A percentile compares a stretch with the other conserved stretches of the same genome.
Conservation (phyloP, 192 early-diverging fungal genomes). For the Globomyces pollinis-pini region DNA sequence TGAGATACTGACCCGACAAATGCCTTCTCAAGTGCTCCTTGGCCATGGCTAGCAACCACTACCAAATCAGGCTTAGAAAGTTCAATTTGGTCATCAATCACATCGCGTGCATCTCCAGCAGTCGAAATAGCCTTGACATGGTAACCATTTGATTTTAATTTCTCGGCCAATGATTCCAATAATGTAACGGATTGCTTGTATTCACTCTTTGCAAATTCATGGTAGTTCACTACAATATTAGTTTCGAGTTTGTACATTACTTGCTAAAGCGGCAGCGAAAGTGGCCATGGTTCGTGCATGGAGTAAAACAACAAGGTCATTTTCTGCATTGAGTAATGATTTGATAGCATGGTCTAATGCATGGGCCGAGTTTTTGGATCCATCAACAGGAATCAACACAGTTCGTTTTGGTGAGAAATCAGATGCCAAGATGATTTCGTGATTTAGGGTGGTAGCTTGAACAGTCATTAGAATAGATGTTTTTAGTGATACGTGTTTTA, state of each 20-base stretch:
- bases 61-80: background rate
- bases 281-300: background rate
- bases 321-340: background rate
- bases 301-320: background rate
- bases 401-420: background rate
- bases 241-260: background rate
- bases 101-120: background rate
- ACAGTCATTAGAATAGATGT: too few relatives aligned
- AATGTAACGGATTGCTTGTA: background rate
- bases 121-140: conserved; percentile 22
- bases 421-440: too few relatives aligned
- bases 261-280: background rate
- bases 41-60: background rate
- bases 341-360: background rate
- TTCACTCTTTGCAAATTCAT: too few relatives aligned
- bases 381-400: background rate
- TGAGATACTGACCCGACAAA: conserved; percentile 4
- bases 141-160: background rate
- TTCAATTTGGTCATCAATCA: background rate
- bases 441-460: too few relatives aligned
- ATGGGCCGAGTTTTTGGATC: background rate
- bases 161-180: background rate
- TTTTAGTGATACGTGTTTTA: too few relatives aligned
- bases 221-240: too few relatives aligned
- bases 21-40: background rate